These are phyloP conservation scores for Penicillium sp. DNA, from an alignment of 2,329 filamentous ascomycete genomes.

Conservation along the genomic window DNA sequence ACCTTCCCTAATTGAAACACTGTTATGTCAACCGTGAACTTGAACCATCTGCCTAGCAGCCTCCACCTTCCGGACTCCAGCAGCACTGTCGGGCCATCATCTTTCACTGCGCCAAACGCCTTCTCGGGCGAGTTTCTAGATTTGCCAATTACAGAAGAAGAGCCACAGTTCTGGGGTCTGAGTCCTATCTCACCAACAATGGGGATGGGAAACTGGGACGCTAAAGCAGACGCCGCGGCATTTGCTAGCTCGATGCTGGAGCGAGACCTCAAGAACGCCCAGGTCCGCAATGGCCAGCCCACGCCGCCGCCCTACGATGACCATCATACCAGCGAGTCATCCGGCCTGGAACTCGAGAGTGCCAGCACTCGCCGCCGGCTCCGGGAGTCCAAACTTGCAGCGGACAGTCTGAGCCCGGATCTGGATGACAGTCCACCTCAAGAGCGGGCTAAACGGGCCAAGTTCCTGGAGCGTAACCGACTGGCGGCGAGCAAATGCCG, in stretches of 20 bases:
- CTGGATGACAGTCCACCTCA: slow-evolving; percentile 25
- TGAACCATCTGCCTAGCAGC: slow-evolving; percentile 12
- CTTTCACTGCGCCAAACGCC: slow-evolving; percentile 19
- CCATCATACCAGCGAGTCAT: slow-evolving; percentile 12
- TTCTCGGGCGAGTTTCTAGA: slow-evolving; percentile 30
- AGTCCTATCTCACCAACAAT: slow-evolving; percentile 29
- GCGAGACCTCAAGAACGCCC: slow-evolving; percentile 34
- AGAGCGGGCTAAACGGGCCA: slow-evolving; percentile 46
- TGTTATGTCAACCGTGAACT: slow-evolving; percentile 18
- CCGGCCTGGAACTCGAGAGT: slow-evolving; percentile 18
- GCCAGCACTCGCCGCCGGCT: slow-evolving; percentile 18
- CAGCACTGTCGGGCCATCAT: slow-evolving; percentile 10
- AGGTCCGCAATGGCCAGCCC: slow-evolving; percentile 40
- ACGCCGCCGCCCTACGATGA: slow-evolving; percentile 38
- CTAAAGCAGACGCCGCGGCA: slow-evolving; percentile 23
- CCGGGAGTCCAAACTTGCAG: slow-evolving; percentile 15
- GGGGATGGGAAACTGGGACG: slow-evolving; percentile 23
- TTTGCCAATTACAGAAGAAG: slow-evolving; percentile 31
- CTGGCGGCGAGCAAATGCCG: slow-evolving; percentile 61
- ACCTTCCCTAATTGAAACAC: background rate
- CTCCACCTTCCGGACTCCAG: slow-evolving; percentile 8
- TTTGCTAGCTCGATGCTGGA: slow-evolving; percentile 29
- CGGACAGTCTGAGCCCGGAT: slow-evolving; percentile 23
- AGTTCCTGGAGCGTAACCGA: slow-evolving; percentile 59
- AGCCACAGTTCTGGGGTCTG: slow-evolving; percentile 32